Percentiles rank a stretch among this genome's conserved stretches.
These are phyloP conservation scores for Colletotrichum sp. DNA, from an alignment of 2,329 filamentous ascomycete species.

Conservation along the genomic window DNA sequence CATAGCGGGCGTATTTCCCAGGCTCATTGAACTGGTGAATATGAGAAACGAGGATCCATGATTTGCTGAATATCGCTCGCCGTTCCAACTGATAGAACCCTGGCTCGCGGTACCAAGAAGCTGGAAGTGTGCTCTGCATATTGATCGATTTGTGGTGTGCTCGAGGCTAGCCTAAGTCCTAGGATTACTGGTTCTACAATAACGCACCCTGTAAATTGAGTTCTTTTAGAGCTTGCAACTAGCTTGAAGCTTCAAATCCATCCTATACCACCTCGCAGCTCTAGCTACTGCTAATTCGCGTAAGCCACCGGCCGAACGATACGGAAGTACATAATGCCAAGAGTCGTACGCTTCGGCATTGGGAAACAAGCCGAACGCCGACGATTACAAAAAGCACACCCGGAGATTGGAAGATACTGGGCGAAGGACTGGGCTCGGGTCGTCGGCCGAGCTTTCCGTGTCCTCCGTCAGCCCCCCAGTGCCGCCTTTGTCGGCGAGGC, in stretches of 20 bases:
- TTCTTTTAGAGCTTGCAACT: neutral
- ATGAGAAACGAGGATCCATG: conserved; percentile 32
- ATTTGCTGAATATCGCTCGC: conserved; percentile 41
- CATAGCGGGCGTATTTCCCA: conserved; percentile 11
- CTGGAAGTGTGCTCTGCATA: conserved; percentile 22
- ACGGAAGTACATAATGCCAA: neutral
- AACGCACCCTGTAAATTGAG: neutral
- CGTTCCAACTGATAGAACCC: conserved; percentile 44
- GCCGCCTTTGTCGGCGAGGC: neutral
- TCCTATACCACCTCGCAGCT: neutral
- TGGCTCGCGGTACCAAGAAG: conserved; percentile 24
- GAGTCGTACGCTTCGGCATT: neutral
- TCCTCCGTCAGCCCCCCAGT: neutral
- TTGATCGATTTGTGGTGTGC: neutral
- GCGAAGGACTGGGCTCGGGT: neutral
- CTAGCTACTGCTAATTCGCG: neutral
- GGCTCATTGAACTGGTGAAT: conserved; percentile 18
- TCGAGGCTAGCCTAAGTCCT: neutral
- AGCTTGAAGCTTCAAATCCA: neutral
- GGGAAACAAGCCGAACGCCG: neutral
- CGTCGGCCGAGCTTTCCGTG: neutral
- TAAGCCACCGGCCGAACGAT: neutral
- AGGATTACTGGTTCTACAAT: neutral
- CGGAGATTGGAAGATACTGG: neutral
- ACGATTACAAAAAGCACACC: neutral